phyloP scores from a whole-genome alignment of 768 basidiomycete genomes.

The Polyporus arcularius region DNA sequence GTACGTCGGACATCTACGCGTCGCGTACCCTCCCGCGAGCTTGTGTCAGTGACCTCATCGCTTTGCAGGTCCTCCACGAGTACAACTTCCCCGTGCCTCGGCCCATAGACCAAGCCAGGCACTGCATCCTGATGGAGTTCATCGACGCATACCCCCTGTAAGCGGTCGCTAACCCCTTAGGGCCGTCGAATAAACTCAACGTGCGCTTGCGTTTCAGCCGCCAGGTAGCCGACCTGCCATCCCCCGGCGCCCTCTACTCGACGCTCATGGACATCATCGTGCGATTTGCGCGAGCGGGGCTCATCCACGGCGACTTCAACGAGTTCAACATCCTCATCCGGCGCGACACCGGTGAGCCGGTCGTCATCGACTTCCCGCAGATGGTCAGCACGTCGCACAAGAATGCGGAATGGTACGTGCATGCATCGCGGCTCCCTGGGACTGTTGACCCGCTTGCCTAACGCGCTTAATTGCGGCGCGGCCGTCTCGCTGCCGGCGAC shows the following conservation, averaged over 20 bases:
- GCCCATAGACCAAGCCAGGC: conserved; percentile 93
- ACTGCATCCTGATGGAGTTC: conserved; percentile 95
- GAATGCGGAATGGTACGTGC: conserved; percentile 90
- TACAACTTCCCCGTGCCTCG: conserved; percentile 91
- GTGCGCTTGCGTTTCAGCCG: conserved; percentile 52
- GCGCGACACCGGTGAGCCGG: conserved; percentile 70
- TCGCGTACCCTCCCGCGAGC: neutral
- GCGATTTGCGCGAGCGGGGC: conserved; percentile 86
- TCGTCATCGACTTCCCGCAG: conserved; percentile 98
- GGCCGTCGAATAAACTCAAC: neutral
- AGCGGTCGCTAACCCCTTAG: conserved; percentile 28
- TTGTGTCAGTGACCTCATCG: neutral
- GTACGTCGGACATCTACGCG: conserved; percentile 37
- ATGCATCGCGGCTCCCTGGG: neutral
- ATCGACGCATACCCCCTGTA: conserved; percentile 95
- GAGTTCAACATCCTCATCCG: conserved; percentile 98
- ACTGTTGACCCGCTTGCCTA: conserved; percentile 4
- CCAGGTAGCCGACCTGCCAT: conserved; percentile 80
- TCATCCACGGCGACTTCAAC: conserved; percentile 99
- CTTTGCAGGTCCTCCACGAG: conserved; percentile 77
- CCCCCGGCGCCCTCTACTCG: conserved; percentile 90
- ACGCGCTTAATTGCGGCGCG: neutral
- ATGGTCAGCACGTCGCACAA: conserved; percentile 98
- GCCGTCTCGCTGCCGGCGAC: neutral
- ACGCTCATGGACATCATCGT: conserved; percentile 94